Percentiles rank a stretch among this genome's conserved stretches.
Evolutionary conservation across 225 moss, liverwort and hornwort species (phyloP).

Genomic region (Climacium dendroides): DNA sequence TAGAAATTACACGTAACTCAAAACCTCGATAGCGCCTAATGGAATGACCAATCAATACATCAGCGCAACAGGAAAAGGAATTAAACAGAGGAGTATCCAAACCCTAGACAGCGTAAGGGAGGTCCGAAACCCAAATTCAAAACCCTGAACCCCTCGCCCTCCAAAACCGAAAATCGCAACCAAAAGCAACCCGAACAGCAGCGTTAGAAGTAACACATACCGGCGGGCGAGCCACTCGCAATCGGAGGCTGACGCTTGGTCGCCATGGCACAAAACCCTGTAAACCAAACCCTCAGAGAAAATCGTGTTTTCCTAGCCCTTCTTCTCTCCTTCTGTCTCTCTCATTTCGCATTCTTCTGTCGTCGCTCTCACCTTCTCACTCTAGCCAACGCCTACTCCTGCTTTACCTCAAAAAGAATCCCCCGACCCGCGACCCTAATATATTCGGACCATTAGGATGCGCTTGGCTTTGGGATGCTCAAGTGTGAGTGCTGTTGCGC

Average conservation of each 20-base stretch:
- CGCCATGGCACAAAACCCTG: neutral
- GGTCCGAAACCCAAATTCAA: neutral
- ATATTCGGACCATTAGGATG: neutral
- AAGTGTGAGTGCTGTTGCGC: neutral
- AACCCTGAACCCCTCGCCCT: neutral
- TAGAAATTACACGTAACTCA: neutral
- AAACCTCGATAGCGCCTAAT: neutral
- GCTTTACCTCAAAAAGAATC: neutral
- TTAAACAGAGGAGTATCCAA: neutral
- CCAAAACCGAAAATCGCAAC: neutral
- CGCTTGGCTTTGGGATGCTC: neutral
- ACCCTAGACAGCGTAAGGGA: neutral
- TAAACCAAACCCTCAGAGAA: neutral
- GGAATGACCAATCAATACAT: neutral
- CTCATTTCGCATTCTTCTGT: neutral
- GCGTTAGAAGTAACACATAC: neutral
- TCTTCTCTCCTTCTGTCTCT: neutral
- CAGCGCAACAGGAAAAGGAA: neutral
- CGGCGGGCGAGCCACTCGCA: neutral
- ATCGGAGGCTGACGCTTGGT: constrained; percentile 2
- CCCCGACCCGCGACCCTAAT: no score
- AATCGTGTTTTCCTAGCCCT: neutral
- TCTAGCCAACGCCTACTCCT: neutral
- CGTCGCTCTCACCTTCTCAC: neutral
- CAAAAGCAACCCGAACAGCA: neutral